These are phyloP conservation scores for Geotrichum fermentans DNA, from an alignment of 1,139 yeast genomes.

Conservation along the genomic window DNA sequence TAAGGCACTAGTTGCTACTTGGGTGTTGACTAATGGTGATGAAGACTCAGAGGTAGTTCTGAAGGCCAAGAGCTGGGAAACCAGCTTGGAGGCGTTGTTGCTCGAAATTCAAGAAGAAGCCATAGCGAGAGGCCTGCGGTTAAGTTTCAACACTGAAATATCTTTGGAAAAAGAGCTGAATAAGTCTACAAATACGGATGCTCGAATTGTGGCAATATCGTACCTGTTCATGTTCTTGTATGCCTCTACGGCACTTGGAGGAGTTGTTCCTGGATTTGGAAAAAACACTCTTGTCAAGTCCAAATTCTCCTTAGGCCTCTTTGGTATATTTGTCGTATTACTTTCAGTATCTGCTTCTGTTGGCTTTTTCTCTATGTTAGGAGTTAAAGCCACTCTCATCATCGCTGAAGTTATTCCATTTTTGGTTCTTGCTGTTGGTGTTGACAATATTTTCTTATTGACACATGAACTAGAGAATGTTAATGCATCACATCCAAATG, in stretches of 20 bases:
- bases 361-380: constrained; percentile 68
- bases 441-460: constrained; percentile 83
- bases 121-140: constrained; percentile 45
- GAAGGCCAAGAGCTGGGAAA: constrained; percentile 62
- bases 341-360: constrained; percentile 76
- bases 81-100: constrained; percentile 53
- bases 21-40: constrained; percentile 51
- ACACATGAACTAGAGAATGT: constrained; percentile 69
- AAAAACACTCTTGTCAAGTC: constrained; percentile 48
- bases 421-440: constrained; percentile 86
- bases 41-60: constrained; percentile 40
- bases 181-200: constrained; percentile 76
- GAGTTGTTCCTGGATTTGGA: constrained; percentile 40
- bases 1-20: constrained; percentile 69
- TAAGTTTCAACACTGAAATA: constrained; percentile 75
- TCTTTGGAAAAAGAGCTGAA: constrained; percentile 81
- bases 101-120: constrained; percentile 44
- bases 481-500: constrained; percentile 44
- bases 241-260: constrained; percentile 79
- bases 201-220: constrained; percentile 63
- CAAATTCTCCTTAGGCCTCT: constrained; percentile 68
- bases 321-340: constrained; percentile 76
- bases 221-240: constrained; percentile 86
- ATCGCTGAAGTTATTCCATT: constrained; percentile 98
- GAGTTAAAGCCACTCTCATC: constrained; percentile 79